Percentiles rank a stretch among this genome's conserved stretches.
Evolutionary conservation across 495 filamentous ascomycete genomes (phyloP).

Genomic region (Penicillium parvum): DNA sequence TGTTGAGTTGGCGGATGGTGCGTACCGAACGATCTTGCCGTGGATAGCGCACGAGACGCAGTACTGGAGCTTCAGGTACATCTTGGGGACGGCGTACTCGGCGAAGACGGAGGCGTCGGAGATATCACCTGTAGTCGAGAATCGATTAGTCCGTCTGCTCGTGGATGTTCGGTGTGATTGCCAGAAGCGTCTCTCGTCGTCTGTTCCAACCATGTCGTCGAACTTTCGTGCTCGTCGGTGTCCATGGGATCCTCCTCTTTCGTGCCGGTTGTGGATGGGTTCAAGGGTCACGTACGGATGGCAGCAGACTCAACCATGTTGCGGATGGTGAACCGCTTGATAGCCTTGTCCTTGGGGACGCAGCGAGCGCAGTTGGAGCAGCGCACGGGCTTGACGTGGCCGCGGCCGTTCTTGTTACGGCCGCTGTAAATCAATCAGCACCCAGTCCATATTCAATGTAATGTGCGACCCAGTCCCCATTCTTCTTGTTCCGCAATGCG

Average conservation of each 20-base stretch:
- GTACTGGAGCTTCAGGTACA: conserved; percentile 99
- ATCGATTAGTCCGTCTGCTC: conserved; percentile 7
- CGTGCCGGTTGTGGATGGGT: not conserved
- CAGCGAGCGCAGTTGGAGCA: conserved; percentile 99
- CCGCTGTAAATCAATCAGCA: conserved; percentile 55
- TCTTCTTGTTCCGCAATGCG: conserved; percentile 23
- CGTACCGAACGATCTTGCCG: conserved; percentile 99
- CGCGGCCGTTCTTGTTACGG: conserved; percentile 99
- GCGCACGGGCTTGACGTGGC: conserved; percentile 98
- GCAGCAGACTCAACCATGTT: conserved; percentile 99
- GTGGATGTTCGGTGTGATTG: not conserved
- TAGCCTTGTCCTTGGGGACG: conserved; percentile 99
- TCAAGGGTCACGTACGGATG: conserved; percentile 75
- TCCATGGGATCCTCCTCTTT: not conserved
- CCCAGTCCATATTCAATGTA: conserved; percentile 6
- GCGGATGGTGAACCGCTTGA: conserved; percentile 99
- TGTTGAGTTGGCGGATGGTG: not conserved
- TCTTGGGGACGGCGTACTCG: conserved; percentile 99
- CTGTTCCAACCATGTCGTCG: not conserved
- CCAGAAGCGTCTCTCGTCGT: no score
- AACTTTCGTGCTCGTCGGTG: not conserved
- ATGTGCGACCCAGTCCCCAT: conserved; percentile 18
- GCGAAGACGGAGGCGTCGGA: conserved; percentile 98
- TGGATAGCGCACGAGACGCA: conserved; percentile 99
- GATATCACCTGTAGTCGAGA: conserved; percentile 78